Base-by-base conservation (phyloP, 768 basidiomycete species). In the Termitomyces titanicus region DNA sequence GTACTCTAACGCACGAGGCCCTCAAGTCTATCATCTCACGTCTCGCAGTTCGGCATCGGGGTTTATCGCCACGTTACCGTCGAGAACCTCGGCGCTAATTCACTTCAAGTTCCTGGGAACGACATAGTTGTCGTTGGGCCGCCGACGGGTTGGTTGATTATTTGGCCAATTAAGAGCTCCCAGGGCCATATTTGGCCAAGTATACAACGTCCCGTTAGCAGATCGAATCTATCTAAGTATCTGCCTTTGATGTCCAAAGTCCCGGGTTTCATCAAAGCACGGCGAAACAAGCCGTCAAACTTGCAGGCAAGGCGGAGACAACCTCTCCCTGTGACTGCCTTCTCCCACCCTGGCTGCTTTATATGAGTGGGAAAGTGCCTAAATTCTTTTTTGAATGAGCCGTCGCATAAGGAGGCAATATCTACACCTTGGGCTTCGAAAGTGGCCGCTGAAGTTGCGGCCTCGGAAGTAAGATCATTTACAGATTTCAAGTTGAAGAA, bases 191-290 rank as follows among this genome's bases (percentile, higher is more conserved):
- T n/a, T n/a, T n/a, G n/a, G n/a, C n/a, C n/a, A n/a, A n/a, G n/a
- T n/a, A n/a, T n/a, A n/a, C n/a, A n/a, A n/a, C n/a, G n/a, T n/a
- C n/a, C n/a, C n/a, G n/a, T n/a, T n/a, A n/a, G n/a, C n/a, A n/a
- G n/a, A n/a, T n/a, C n/a, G n/a, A n/a, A n/a, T n/a, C n/a, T n/a
- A n/a, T n/a, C n/a, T n/a, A n/a, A n/a, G n/a, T n/a, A 72, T 53
- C 58, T 69, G 20, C 51, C 27, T 10, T 33, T 64, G 50, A 27
- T 70, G 34, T 61, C 61, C 18, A 66, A 67, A 37, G 64, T 66
- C 7, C 66, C 67, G 24, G 71, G 72, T n/a, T 73, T 68, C 58
- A 55, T 68, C 25, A 59, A 70, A 27, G 58, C 59, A 17, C 59
- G 71, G 47, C 51, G 66, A n/a, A 72, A 63, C 56, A 63, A 58